Percentiles rank a stretch among this genome's conserved stretches.
phyloP scores from a whole-genome alignment of 129 eudicot genomes.

The Ambrosia trifida region DNA sequence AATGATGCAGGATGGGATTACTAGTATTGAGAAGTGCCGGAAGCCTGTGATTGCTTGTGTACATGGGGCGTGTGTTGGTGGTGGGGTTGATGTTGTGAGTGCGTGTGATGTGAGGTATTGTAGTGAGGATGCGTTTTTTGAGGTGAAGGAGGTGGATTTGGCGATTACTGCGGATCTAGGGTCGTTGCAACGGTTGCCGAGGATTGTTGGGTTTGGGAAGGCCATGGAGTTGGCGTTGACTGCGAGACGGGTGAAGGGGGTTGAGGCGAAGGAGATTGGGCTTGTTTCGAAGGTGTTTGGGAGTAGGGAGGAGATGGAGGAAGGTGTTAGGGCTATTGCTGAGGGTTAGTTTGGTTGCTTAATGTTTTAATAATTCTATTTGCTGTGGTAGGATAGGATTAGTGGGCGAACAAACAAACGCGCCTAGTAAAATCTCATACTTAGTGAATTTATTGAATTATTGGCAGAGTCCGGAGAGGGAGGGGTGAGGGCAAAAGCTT shows the following conservation, averaged over 20 bases:
- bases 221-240: constrained; percentile 90
- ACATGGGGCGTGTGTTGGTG: constrained; percentile 85
- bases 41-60: constrained; percentile 81
- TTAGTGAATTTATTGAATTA: too few species aligned
- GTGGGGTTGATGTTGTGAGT: constrained; percentile 67
- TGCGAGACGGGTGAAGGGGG: constrained; percentile 57
- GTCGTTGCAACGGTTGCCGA: constrained; percentile 81
- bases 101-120: constrained; percentile 84
- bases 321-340: constrained; percentile 52
- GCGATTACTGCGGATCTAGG: constrained; percentile 91
- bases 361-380: neutral
- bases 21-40: constrained; percentile 73
- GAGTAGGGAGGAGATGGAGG: constrained; percentile 48
- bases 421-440: too few species aligned
- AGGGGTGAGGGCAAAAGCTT: too few species aligned
- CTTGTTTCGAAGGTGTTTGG: constrained; percentile 62
- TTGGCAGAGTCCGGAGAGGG: too few species aligned
- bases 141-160: constrained; percentile 90
- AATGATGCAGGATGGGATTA: constrained; percentile 58
- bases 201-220: constrained; percentile 72
- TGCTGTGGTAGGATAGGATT: too few species aligned
- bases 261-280: constrained; percentile 69
- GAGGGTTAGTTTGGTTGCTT: constrained; percentile 44
- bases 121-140: constrained; percentile 54
- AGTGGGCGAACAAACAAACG: too few species aligned